Percentiles rank a stretch among this genome's conserved stretches.
Evolutionary conservation across 306 rosid species (phyloP).

Genomic region (Malus sylvestris): DNA sequence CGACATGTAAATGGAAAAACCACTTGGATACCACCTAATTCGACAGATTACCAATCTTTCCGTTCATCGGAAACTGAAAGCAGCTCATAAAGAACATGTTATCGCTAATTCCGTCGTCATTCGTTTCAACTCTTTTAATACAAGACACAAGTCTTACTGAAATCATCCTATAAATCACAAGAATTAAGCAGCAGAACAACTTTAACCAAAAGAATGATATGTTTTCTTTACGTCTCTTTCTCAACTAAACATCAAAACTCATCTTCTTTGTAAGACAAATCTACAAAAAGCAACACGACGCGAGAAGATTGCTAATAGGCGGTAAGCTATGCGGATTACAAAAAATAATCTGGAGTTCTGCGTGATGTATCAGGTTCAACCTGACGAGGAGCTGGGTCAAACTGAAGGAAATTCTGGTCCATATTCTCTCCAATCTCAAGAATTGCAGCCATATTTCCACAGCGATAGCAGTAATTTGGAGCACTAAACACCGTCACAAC

Average conservation of each 20-base stretch:
- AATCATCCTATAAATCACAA: constrained; percentile 22
- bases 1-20: background rate
- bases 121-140: constrained; percentile 6
- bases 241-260: constrained; percentile 25
- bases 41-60: background rate
- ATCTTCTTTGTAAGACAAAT: constrained; percentile 26
- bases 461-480: constrained; percentile 47
- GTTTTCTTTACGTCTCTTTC: constrained; percentile 1
- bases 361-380: constrained; percentile 47
- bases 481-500: constrained; percentile 53
- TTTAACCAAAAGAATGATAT: constrained; percentile 21
- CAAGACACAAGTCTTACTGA: constrained; percentile 4
- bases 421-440: constrained; percentile 48
- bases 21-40: background rate
- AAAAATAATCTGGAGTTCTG: constrained; percentile 51
- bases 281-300: constrained; percentile 22
- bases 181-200: constrained; percentile 13
- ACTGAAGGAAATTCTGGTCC: constrained; percentile 51
- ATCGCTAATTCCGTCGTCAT: background rate
- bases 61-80: constrained; percentile 1
- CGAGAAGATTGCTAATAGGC: constrained; percentile 24
- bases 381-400: constrained; percentile 52
- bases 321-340: constrained; percentile 26
- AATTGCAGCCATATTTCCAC: constrained; percentile 57
- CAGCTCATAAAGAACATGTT: constrained; percentile 2